Percentiles rank a stretch among this genome's conserved stretches.
These are phyloP conservation scores for Malassezia vespertilionis DNA, from an alignment of 1,284 basidiomycete genomes.

Conservation along the genomic window DNA sequence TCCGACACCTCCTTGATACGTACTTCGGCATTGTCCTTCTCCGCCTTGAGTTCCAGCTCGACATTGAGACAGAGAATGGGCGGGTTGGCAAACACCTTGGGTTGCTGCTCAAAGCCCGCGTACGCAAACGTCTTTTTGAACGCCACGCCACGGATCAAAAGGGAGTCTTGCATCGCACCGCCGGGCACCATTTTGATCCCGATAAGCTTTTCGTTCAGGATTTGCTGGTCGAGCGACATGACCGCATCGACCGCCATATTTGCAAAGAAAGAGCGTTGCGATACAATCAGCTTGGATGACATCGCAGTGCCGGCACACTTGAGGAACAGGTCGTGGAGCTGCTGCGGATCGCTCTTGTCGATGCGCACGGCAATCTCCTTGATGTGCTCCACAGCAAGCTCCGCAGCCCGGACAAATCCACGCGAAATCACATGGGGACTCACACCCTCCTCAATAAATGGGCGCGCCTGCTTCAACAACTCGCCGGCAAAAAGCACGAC, in stretches of 20 bases:
- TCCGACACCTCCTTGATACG: conserved; percentile 74
- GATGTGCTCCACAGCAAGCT: conserved; percentile 74
- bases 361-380: conserved; percentile 80
- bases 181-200: conserved; percentile 99
- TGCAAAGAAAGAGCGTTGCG: conserved; percentile 96
- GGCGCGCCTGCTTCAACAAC: conserved; percentile 80
- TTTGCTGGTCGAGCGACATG: conserved; percentile 64
- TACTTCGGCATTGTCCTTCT: conserved; percentile 98
- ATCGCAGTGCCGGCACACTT: conserved; percentile 97
- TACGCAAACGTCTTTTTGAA: conserved; percentile 99
- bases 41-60: conserved; percentile 96
- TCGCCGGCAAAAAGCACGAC: conserved; percentile 90
- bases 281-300: conserved; percentile 98
- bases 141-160: conserved; percentile 73
- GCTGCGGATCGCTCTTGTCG: conserved; percentile 81
- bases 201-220: conserved; percentile 90
- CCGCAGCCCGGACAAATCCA: conserved; percentile 76
- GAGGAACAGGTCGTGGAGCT: conserved; percentile 82
- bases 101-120: conserved; percentile 97
- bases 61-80: conserved; percentile 91
- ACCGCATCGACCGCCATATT: conserved; percentile 98
- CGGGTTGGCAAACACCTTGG: conserved; percentile 80
- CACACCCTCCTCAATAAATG: conserved; percentile 91
- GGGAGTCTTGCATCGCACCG: conserved; percentile 92
- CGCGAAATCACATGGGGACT: conserved; percentile 97